Percentiles rank a stretch among this genome's conserved stretches.
phyloP scores from a whole-genome alignment of 2,329 filamentous ascomycete species.

The Verticillium nonalfalfae region DNA sequence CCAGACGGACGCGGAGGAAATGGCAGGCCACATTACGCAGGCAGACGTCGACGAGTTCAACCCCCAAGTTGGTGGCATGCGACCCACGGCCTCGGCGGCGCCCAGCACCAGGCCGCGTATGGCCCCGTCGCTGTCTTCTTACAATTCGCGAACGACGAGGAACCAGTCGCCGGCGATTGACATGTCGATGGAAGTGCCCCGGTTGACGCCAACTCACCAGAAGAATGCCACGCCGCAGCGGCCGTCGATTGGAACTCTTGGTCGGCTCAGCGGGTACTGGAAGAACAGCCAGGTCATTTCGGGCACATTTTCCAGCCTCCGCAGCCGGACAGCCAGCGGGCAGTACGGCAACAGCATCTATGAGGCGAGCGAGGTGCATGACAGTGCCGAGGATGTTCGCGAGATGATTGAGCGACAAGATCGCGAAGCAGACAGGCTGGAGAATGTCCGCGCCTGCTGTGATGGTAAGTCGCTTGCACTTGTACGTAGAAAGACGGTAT shows the following conservation, averaged over 20 bases:
- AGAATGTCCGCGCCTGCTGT: slow-evolving; percentile 95
- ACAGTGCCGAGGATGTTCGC: slow-evolving; percentile 78
- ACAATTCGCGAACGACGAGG: slow-evolving; percentile 67
- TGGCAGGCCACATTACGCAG: slow-evolving; percentile 49
- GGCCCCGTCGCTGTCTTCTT: slow-evolving; percentile 68
- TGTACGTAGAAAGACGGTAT: background rate
- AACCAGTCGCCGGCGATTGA: slow-evolving; percentile 54
- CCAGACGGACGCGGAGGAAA: slow-evolving; percentile 55
- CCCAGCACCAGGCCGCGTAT: slow-evolving; percentile 44
- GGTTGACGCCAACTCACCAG: slow-evolving; percentile 44
- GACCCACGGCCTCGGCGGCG: slow-evolving; percentile 21
- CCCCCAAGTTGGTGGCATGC: slow-evolving; percentile 42
- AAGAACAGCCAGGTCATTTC: slow-evolving; percentile 37
- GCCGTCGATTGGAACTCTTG: slow-evolving; percentile 41
- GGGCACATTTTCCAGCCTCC: slow-evolving; percentile 46
- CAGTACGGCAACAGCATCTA: slow-evolving; percentile 42
- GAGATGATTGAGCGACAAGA: slow-evolving; percentile 75
- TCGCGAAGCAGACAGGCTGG: slow-evolving; percentile 69
- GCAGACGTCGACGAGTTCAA: slow-evolving; percentile 78
- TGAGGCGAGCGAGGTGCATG: slow-evolving; percentile 57
- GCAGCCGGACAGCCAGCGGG: slow-evolving; percentile 42
- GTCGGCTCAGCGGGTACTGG: slow-evolving; percentile 56
- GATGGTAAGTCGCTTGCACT: slow-evolving; percentile 64
- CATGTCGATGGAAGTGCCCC: slow-evolving; percentile 46
- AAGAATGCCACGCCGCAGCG: slow-evolving; percentile 26